Conservation (phyloP, 306 rosid species). For the Glycyrrhiza uralensis region DNA sequence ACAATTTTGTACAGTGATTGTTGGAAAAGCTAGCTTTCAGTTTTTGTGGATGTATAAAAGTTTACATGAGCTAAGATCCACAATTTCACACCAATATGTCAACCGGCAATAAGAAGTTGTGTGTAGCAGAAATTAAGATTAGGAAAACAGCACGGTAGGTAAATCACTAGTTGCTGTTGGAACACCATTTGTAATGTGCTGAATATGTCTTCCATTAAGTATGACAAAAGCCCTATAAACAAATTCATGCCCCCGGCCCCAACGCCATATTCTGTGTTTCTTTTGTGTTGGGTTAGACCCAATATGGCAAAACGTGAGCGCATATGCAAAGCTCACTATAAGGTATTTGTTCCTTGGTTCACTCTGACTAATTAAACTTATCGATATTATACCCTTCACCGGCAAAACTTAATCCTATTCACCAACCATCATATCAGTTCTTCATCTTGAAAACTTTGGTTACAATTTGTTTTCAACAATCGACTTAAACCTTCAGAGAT, state of each 20-base stretch:
- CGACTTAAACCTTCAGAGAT: not conserved
- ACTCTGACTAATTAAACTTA: too few species aligned
- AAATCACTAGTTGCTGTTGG: not conserved
- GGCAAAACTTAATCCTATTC: too few species aligned
- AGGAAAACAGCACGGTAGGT: not conserved
- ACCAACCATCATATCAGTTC: not conserved
- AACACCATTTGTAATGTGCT: not conserved
- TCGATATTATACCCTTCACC: not conserved
- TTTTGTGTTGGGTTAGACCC: not conserved
- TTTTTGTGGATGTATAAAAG: not conserved
- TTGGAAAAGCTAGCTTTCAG: not conserved
- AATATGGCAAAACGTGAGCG: not conserved
- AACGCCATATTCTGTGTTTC: not conserved
- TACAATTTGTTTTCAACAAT: not conserved
- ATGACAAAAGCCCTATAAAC: not conserved
- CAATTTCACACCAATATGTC: not conserved
- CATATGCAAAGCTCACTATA: not conserved
- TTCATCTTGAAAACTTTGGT: not conserved
- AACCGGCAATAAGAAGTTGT: not conserved
- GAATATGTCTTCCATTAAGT: not conserved
- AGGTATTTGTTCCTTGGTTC: not conserved
- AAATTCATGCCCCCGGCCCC: not conserved
- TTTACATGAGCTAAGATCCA: not conserved
- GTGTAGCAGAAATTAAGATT: not conserved
- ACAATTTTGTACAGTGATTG: not conserved